Evolutionary conservation across 2,329 filamentous ascomycete species (phyloP).

Genomic region (Penicillium verrucosum): DNA sequence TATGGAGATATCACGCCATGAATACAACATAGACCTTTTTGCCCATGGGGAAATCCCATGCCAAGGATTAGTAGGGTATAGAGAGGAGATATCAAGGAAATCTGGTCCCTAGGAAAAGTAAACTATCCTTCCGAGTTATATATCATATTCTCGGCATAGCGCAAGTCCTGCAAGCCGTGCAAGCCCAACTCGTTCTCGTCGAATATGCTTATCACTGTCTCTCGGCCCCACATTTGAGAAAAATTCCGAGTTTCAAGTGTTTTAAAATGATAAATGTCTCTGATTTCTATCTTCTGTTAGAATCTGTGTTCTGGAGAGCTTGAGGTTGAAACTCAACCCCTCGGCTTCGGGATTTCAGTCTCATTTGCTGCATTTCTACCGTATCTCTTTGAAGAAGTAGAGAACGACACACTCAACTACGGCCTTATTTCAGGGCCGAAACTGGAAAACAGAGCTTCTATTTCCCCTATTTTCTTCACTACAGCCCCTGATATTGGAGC

Average conservation of each 20-base stretch:
- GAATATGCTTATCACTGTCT: background rate
- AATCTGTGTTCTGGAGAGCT: background rate
- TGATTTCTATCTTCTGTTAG: background rate
- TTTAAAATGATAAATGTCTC: background rate
- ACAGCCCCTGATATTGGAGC: background rate
- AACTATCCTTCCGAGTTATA: background rate
- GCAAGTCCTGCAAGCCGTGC: background rate
- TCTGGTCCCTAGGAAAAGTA: too few species aligned
- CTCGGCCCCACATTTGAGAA: background rate
- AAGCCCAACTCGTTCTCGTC: background rate
- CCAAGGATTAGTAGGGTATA: background rate
- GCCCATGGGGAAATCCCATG: constrained; percentile 1
- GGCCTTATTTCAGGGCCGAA: background rate
- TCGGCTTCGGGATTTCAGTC: background rate
- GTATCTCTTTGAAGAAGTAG: background rate
- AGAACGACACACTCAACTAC: background rate
- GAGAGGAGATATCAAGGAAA: too few species aligned
- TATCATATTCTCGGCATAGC: background rate
- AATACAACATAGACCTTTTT: background rate
- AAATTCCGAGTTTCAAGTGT: background rate
- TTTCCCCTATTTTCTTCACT: background rate
- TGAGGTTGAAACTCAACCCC: background rate
- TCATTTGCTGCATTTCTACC: background rate
- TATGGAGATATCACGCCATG: background rate
- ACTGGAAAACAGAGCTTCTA: background rate